A percentile compares a stretch with the other conserved stretches of the same genome.
These are phyloP conservation scores for Erodium moschatum DNA, from an alignment of 441 rosid species.

Conservation along the genomic window DNA sequence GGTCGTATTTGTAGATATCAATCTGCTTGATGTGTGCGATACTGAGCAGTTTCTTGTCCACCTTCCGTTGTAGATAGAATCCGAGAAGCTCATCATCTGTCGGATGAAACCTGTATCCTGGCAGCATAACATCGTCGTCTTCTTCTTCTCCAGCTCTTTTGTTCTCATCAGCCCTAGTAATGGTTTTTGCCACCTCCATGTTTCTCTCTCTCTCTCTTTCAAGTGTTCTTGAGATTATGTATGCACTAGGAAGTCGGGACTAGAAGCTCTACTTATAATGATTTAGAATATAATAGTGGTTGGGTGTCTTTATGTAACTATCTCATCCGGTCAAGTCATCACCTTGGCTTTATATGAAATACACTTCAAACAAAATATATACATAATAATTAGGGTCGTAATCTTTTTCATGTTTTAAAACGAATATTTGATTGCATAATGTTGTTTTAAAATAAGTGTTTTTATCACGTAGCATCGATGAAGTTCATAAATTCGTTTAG, in stretches of 20 bases:
- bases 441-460: no score
- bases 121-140: conserved; percentile 23
- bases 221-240: not conserved
- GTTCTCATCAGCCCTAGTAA: not conserved
- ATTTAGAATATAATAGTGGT: not conserved
- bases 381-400: no score
- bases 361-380: no score
- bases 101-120: conserved; percentile 61
- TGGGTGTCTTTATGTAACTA: no score
- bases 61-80: conserved; percentile 46
- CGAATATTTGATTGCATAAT: no score
- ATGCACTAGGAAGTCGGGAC: not conserved
- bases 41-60: conserved; percentile 32
- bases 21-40: conserved; percentile 47
- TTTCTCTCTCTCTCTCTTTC: not conserved
- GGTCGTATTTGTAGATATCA: conserved; percentile 59
- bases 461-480: no score
- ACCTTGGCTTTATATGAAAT: not conserved
- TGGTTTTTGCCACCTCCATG: conserved; percentile 17
- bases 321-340: not conserved
- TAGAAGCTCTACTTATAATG: not conserved
- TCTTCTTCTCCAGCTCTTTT: conserved; percentile 23
- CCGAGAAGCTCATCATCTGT: conserved; percentile 64
- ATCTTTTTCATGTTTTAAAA: no score
- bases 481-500: no score